Evolutionary conservation across 225 moss, liverwort and hornwort species (phyloP), one percentile per base, ranked within the genome.

Genomic region (Asterella californica): DNA sequence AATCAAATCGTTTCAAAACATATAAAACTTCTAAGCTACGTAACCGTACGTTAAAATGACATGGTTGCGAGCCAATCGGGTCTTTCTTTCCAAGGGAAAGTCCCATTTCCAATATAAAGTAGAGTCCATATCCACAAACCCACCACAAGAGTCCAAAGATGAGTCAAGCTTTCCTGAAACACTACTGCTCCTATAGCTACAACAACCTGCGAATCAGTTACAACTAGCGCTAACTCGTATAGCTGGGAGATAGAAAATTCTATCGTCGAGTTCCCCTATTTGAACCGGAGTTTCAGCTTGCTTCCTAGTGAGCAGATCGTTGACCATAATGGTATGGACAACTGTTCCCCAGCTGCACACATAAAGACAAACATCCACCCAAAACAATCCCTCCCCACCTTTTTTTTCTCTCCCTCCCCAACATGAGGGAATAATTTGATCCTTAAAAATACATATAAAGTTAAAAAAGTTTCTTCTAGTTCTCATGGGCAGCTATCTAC

Each of bases 331-430:
- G 54, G 62, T 45, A n/a, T 53, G 54, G 79, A 69, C 81, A 81
- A 74, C 78, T 74, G 47, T 53, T 61, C 48, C 61, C 75, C 53
- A 82, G 79, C 82, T 79, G 52, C 79, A 85, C 21, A 77, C 55
- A 70, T 65, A 46, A 37, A 74, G 48, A 65, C 62, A 79, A 76
- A 82, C 79, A 47, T 79, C 76, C 75, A 79, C 85, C 82, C 70
- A 71, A 82, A 82, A 76, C 79, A 79, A 85, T 79, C 71, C 82
- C 79, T 76, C 61, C 81, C 82, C 70, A 42, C 68, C 70, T 70
- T 73, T 82, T 77, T 81, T 52, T 36, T 55, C 55, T 82, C 60
- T 47, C 85, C 72, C 70, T 74, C 78, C 71, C 45, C 32, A 77
- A 77, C 46, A 50, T 63, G 82, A 74, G 81, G 76, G 77, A 75